Evolutionary conservation across 352 stramenopile genomes (phyloP).

Genomic region (Phytophthora litchii): DNA sequence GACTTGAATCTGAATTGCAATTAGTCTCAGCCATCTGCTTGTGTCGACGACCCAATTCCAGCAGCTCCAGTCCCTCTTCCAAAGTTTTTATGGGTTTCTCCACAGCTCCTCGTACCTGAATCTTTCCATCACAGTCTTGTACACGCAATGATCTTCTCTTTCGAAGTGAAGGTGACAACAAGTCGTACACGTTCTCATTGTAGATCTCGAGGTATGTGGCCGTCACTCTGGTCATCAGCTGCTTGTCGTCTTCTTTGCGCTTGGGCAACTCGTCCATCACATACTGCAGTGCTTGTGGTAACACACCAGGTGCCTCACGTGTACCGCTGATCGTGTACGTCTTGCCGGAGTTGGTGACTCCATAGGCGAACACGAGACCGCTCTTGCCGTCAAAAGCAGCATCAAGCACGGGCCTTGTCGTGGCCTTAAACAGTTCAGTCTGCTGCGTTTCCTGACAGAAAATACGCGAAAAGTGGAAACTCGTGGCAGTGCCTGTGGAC

Average conservation of each 20-base stretch:
- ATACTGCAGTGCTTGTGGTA: conserved; percentile 80
- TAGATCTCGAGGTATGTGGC: conserved; percentile 99
- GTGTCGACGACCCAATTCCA: conserved; percentile 72
- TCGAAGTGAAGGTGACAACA: conserved; percentile 74
- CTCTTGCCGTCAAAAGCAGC: conserved; percentile 86
- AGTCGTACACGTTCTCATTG: conserved; percentile 98
- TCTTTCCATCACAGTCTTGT: conserved; percentile 87
- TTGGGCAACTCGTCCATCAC: conserved; percentile 70
- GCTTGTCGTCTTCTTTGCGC: conserved; percentile 47
- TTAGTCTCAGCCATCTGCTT: conserved; percentile 87
- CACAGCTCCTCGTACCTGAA: conserved; percentile 86
- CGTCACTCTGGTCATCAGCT: conserved; percentile 55
- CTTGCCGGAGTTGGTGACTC: conserved; percentile 99
- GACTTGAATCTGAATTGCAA: conserved; percentile 91
- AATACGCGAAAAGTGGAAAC: conserved; percentile 87
- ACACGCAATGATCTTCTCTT: conserved; percentile 74
- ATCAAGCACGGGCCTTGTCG: conserved; percentile 91
- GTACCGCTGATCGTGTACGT: conserved; percentile 97
- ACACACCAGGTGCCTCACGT: conserved; percentile 70
- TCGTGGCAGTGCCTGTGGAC: conserved; percentile 74
- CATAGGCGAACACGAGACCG: conserved; percentile 97
- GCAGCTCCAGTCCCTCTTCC: conserved; percentile 74
- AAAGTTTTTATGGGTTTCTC: conserved; percentile 65
- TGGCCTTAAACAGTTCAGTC: conserved; percentile 90
- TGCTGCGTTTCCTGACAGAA: conserved; percentile 84